Base-by-base conservation (phyloP, 164 flowering plant species). In the Kingdonia uniflora region DNA sequence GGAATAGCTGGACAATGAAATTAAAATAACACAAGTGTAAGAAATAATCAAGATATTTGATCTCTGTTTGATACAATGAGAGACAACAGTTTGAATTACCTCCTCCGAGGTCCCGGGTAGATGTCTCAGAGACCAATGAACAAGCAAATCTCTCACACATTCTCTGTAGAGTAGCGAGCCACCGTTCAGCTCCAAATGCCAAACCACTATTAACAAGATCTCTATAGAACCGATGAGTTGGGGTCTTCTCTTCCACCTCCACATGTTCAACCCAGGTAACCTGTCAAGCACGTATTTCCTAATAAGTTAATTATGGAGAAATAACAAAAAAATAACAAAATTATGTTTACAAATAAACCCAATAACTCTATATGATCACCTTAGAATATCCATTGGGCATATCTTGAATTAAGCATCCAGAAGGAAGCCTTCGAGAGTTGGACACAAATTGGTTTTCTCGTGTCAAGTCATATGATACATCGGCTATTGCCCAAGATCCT, bases 401-500 rank as follows among this genome's bases (percentile, higher is more conserved):
- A 61, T 87, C 95, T 66, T 87, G 85, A 16, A 87, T 60, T 25
- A 87, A 54, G 54, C 81, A 83, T 37, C 98, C 98, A 16, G 98
- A 91, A 44, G 98, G 98, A 62, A 79, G 85, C 70, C 78, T 82
- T 54, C 88, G 64, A 63, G 80, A 80, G 49, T 13, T 58, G 70
- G 61, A 42, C 14, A 56, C 48, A 46, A 56, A 23, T 19, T 70
- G 54, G 60, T 54, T 68, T 16, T 82, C 76, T 41, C 61, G 70
- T 26, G 68, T 59, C 17, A 46, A 15, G 39, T 81, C 90, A 14
- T 73, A 51, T 14, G 98, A 92, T 16, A 87, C 76, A 60, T 92
- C 98, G 8, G 74, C 88, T 59, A 92, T 82, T 14, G 79, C 91
- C 98, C 98, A 92, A 24, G 69, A 15, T 16, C 86, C 88, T 52